Conservation (phyloP, 371 early-diverging fungal species). For the Entomophthora muscae region DNA sequence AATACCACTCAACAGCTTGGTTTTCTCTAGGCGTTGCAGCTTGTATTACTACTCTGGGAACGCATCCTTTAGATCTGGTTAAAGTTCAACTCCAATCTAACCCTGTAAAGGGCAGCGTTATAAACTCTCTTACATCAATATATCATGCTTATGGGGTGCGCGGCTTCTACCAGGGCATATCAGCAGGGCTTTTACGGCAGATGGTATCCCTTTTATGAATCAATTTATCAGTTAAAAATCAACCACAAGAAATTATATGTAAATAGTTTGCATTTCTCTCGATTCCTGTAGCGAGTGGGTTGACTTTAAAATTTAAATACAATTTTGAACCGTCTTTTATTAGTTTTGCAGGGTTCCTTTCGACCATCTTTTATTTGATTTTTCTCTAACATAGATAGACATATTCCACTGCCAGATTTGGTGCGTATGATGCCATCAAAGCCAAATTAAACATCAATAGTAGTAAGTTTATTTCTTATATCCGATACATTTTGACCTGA, state of each 20-base stretch:
- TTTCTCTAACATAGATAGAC: background rate
- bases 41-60: conserved; percentile 9
- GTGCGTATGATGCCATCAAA: background rate
- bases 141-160: background rate
- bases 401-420: background rate
- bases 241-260: too few relatives aligned
- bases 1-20: too few relatives aligned
- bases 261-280: too few relatives aligned
- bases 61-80: conserved; percentile 71
- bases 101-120: conserved; percentile 30
- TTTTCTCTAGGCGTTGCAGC: conserved; percentile 10
- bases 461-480: background rate
- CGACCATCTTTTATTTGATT: background rate
- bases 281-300: too few relatives aligned
- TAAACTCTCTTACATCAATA: conserved; percentile 16
- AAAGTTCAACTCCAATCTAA: conserved; percentile 59
- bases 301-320: too few relatives aligned
- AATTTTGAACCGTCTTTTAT: too few relatives aligned
- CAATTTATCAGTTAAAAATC: too few relatives aligned
- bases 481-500: background rate
- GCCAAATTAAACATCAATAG: background rate
- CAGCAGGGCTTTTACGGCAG: background rate
- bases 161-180: background rate
- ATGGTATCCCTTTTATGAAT: background rate
- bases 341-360: too few relatives aligned